Evolutionary conservation across 2,329 filamentous ascomycete genomes (phyloP).

Genomic region (Trichoderma harzianum): DNA sequence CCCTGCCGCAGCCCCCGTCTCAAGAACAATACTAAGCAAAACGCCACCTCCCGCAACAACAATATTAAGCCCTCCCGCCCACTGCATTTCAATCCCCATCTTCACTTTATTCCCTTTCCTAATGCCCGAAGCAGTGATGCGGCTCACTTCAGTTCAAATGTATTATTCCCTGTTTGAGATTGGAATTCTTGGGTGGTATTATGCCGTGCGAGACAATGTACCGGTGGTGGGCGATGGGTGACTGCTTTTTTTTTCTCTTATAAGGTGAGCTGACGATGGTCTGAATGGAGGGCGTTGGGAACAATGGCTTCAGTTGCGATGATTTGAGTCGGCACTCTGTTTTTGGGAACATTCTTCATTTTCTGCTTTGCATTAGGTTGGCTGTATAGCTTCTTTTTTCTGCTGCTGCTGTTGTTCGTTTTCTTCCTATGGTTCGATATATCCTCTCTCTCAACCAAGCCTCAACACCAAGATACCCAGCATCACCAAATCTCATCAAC

Average conservation of each 20-base stretch:
- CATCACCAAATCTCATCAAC: neutral
- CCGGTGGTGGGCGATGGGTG: neutral
- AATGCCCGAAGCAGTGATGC: neutral
- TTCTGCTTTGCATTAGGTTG: neutral
- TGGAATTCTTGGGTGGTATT: neutral
- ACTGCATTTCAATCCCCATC: neutral
- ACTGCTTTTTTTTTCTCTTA: neutral
- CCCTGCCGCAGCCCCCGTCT: constrained; percentile 20
- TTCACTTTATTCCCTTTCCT: neutral
- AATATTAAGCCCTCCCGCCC: constrained; percentile 30
- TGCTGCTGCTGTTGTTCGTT: neutral
- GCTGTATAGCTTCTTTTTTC: neutral
- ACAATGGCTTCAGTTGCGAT: neutral
- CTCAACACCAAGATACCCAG: constrained; percentile 5
- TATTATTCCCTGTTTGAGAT: neutral
- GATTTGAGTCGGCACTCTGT: neutral
- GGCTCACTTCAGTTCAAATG: neutral
- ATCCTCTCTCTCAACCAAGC: neutral
- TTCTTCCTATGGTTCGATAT: neutral
- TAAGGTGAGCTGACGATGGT: neutral
- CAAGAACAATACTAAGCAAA: constrained; percentile 35
- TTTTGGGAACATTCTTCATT: neutral
- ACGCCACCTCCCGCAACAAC: constrained; percentile 31
- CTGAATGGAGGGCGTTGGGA: neutral
- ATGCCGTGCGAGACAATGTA: neutral